Conservation (phyloP, 768 basidiomycete species). For the Cystofilobasidium ferigula region DNA sequence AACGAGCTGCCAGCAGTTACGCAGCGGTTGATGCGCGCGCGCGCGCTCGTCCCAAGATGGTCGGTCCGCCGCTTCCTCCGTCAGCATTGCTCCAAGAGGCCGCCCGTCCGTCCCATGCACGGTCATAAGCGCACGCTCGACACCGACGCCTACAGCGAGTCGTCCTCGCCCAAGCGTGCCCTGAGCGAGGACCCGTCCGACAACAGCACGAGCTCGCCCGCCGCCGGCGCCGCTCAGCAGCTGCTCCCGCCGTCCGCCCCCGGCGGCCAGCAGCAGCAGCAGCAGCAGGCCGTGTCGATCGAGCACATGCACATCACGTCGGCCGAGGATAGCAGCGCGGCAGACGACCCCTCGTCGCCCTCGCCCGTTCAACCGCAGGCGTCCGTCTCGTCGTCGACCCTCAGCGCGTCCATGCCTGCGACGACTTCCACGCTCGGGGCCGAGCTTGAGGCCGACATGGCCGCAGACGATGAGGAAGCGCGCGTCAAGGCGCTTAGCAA, state of each 20-base stretch:
- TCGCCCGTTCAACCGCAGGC: background rate
- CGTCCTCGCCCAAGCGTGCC: constrained; percentile 25
- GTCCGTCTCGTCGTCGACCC: background rate
- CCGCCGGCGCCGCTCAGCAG: background rate
- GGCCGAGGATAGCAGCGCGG: background rate
- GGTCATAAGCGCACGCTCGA: background rate
- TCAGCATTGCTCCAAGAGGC: background rate
- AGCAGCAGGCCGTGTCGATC: background rate
- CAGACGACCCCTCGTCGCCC: background rate
- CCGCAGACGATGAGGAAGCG: too few species aligned
- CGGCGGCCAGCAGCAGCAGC: background rate
- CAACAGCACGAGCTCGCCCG: constrained; percentile 7
- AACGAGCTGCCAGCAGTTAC: too few species aligned
- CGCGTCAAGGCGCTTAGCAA: too few species aligned
- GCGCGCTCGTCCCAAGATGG: too few species aligned
- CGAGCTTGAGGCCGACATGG: background rate
- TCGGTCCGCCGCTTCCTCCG: too few species aligned
- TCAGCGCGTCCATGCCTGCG: background rate
- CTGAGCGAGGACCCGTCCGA: constrained; percentile 19
- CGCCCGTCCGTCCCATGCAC: background rate
- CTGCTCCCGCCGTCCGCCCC: background rate
- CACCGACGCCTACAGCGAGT: constrained; percentile 3
- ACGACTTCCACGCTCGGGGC: background rate
- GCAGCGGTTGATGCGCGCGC: too few species aligned
- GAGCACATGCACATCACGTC: background rate